Evolutionary conservation across 2,329 filamentous ascomycete species (phyloP), one percentile per base, ranked within the genome.

Genomic region (Fusarium burgessii): DNA sequence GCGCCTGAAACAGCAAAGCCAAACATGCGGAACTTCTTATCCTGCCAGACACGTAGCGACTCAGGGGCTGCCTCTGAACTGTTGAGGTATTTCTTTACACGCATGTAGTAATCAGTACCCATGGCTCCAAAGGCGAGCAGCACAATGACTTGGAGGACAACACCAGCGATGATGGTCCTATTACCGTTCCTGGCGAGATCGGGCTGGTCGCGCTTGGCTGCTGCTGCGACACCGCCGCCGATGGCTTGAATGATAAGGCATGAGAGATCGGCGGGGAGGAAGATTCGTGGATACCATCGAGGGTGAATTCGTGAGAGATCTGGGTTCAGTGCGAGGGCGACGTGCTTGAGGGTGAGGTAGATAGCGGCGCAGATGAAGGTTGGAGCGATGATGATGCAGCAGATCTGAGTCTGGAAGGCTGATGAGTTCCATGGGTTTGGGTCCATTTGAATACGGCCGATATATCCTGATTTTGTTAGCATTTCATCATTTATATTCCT

Each of bases 291-390:
- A 77, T 88, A 89, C 71, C 83, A 82, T n/a, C 77, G 79, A 20
- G 87, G 84, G 6, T 81, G 81, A 61, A 89, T 74, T 68, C 85
- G 84, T n/a, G 87, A 88, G 57, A 87, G 80, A 40, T 71, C 45
- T 12, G 87, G 83, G 78, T 81, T 82, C 66, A 88, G 81, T 49
- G 83, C 78, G 36, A 87, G 79, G 62, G 85, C 83, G 70, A 88
- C 78, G 81, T 90, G 88, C 78, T 90, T 89, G 64, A 91, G 85
- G 6, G 87, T 90, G 29, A 91, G 85, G 81, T 91, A 91, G 78
- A 91, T 86, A 75, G 84, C 85, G 70, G 89, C 87, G 79, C 88
- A 89, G 78, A 90, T 82, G 63, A 91, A 84, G 33, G 89, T 88
- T 5, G 87, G 87, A n/a, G 82, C 86, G 54, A 89, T 83, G 78